Evolutionary conservation across 768 basidiomycete species (phyloP), one percentile per base, ranked within the genome.

Genomic region (Kwoniella dejecticola): DNA sequence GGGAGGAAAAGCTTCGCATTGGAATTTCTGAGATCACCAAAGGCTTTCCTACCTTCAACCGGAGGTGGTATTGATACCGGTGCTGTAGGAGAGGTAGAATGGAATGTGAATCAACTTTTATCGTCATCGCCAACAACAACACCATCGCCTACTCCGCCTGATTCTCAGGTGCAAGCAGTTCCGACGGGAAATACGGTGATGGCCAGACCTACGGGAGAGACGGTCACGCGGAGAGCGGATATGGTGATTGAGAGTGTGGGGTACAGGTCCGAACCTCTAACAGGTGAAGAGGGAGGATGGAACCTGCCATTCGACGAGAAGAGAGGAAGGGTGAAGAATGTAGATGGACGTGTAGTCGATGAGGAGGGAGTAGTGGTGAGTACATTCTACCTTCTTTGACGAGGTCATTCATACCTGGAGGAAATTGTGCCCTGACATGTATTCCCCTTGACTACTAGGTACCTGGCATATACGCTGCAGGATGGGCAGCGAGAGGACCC

Each of bases 401-500:
- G n/a, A 23, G 12, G 12, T 11, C n/a, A n/a, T 23, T 4, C 21
- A 38, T 38, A 38, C 8, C 17, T 38, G 36, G 8, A 17, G 36
- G 17, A 38, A 38, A 8, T 38, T 38, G 17, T 38, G 8, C 36
- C 36, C 36, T 17, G 8, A 8, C 36, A 38, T 38, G 8, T 38
- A 38, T 38, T 38, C 8, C 36, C 8, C 36, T 38, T n/a, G n/a
- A n/a, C n/a, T n/a, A n/a, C n/a, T 69, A 80, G 77, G 58, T 82
- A 5, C 72, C 79, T 3, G 82, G 81, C 36, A 85, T 94, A n/a
- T 99, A 96, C 74, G 88, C 91, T 1, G 88, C 90, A 1, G 95
- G 95, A 10, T 99, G 96, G 96, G 88, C 91, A 1, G 88, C 91
- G 1, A 86, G 85, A 2, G 95, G 95, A 33, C 93, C 96, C 0